phyloP scores from a whole-genome alignment of 306 rosid species.

The Mimosa bimucronata region DNA sequence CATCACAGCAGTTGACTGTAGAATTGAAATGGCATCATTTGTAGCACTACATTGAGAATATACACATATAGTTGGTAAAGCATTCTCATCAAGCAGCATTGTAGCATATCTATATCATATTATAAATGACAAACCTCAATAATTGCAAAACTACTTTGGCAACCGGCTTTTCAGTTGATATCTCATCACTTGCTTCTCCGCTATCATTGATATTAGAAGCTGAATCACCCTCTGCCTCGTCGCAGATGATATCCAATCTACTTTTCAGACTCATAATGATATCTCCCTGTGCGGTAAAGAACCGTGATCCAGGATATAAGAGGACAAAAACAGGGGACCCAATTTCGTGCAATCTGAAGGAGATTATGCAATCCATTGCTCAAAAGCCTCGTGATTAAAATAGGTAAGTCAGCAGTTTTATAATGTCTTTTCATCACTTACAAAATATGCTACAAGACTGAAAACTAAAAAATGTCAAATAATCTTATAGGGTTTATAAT shows the following conservation, averaged over 20 bases:
- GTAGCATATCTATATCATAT: constrained; percentile 16
- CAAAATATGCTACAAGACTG: not conserved
- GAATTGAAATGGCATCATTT: constrained; percentile 16
- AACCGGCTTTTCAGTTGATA: constrained; percentile 57
- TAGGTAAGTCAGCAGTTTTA: constrained; percentile 7
- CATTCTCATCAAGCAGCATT: constrained; percentile 27
- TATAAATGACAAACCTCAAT: constrained; percentile 51
- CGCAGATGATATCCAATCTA: constrained; percentile 88
- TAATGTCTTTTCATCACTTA: not conserved
- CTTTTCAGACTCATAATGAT: constrained; percentile 81
- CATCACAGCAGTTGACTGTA: not conserved
- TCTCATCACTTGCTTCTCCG: constrained; percentile 45
- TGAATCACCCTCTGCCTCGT: constrained; percentile 69
- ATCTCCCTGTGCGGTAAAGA: constrained; percentile 61
- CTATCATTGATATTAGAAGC: constrained; percentile 42
- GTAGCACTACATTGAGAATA: constrained; percentile 21
- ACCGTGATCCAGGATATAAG: constrained; percentile 25
- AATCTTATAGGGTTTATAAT: not conserved
- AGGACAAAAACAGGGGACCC: constrained; percentile 19
- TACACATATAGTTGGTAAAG: constrained; percentile 16
- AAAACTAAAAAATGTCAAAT: constrained; percentile 7
- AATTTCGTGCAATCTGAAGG: constrained; percentile 13
- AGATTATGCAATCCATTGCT: not conserved
- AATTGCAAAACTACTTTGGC: constrained; percentile 55
- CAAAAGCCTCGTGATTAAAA: not conserved